Evolutionary conservation across 2,329 filamentous ascomycete species (phyloP).

Genomic region (Monosporascus sp.): DNA sequence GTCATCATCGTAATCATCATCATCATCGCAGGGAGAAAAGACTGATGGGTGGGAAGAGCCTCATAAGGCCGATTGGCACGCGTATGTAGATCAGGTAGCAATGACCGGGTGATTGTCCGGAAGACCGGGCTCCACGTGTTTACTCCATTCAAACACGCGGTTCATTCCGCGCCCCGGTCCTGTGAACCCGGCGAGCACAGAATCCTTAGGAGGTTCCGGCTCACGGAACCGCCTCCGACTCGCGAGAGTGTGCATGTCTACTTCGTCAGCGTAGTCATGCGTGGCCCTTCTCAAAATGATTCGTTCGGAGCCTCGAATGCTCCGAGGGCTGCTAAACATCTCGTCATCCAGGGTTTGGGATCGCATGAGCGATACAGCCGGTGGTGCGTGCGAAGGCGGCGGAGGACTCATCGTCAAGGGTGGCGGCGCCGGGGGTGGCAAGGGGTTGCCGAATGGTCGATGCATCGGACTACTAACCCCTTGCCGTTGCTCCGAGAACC

Average conservation of each 20-base stretch:
- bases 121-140: slow-evolving; percentile 19
- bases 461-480: slow-evolving; percentile 19
- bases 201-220: slow-evolving; percentile 20
- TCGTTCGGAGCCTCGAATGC: slow-evolving; percentile 25
- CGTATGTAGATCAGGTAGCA: not conserved
- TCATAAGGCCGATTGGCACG: not conserved
- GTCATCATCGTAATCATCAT: not conserved
- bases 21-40: not conserved
- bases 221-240: slow-evolving; percentile 18
- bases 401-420: slow-evolving; percentile 27
- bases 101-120: not conserved
- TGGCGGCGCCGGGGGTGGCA: slow-evolving; percentile 20
- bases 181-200: slow-evolving; percentile 25
- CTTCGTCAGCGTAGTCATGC: slow-evolving; percentile 21
- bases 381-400: slow-evolving; percentile 18
- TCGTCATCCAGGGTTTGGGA: slow-evolving; percentile 39
- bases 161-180: slow-evolving; percentile 27
- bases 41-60: not conserved
- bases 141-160: slow-evolving; percentile 26
- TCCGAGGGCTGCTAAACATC: slow-evolving; percentile 28
- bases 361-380: slow-evolving; percentile 28
- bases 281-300: slow-evolving; percentile 19
- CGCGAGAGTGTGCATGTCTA: slow-evolving; percentile 14
- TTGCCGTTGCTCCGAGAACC: slow-evolving; percentile 42
- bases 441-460: slow-evolving; percentile 18